Base-by-base conservation (phyloP, 805 yeast genomes). In the Candida ascalaphidarum region DNA sequence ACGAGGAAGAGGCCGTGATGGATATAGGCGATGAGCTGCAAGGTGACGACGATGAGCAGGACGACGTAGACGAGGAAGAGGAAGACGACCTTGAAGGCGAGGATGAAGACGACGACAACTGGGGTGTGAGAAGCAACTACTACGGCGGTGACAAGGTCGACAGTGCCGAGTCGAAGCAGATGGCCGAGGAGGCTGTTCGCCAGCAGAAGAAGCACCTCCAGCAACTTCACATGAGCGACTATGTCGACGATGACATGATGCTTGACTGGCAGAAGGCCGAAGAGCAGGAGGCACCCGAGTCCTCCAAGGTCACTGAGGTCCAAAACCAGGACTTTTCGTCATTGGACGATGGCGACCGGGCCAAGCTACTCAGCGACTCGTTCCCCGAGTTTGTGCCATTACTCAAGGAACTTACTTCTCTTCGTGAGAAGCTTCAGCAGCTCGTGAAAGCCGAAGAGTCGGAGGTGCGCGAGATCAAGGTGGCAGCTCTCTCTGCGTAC, bases 301-400 rank as follows among this genome's bases (percentile, higher is more conserved):
- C 36, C n/a, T 20, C 30, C 4, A 35, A 36, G 23, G 42, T 32
- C 11, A 33, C 34, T 21, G 42, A 40, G 27, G 34, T 29, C 17
- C 28, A 17, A 8, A 25, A 22, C n/a, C 37, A 33, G 14, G 42
- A 43, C 15, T 28, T 48, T 16, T 40, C 35, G 9, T 31, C 27
- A 9, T 39, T 86, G 50, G 77, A 74, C 31, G 50, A 62, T 4
- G 63, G 62, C 14, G 78, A 76, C 17, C 71, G 73, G 41, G 46
- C 61, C 29, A 62, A 69, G 25, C 54, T 78, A 22, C 55, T 89
- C 33, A 61, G 68, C 15, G 67, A 74, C 4, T 61, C 74, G 31
- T 81, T 79, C 44, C 97, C 98, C 0, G 97, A 89, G 54, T 81
- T 82, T 38, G 50, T 75, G 15, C 95, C 95, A 2, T 58, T 89